Conservation (phyloP, 441 rosid species). For the Syzygium syzygioides region DNA sequence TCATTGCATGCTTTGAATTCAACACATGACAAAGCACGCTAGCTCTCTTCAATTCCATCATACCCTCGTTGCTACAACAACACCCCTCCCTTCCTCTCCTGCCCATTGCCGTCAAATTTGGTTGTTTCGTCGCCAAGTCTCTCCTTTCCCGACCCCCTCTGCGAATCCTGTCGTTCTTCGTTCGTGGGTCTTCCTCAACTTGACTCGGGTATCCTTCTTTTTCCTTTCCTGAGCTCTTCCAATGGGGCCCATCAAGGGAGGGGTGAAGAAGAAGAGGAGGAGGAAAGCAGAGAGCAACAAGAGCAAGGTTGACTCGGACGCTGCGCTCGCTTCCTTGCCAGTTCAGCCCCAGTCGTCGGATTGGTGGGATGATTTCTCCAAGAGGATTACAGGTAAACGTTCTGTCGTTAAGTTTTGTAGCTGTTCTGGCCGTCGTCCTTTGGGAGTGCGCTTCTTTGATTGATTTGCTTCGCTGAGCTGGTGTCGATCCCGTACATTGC, state of each 20-base stretch:
- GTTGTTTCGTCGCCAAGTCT: not conserved
- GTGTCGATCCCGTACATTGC: not conserved
- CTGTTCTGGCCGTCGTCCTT: not conserved
- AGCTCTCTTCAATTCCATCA: not conserved
- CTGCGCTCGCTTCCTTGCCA: slow-evolving; percentile 23
- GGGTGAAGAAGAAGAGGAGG: slow-evolving; percentile 41
- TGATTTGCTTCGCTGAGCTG: not conserved
- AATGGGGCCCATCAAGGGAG: slow-evolving; percentile 66
- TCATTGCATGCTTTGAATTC: not conserved
- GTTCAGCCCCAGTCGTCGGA: slow-evolving; percentile 18
- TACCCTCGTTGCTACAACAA: not conserved
- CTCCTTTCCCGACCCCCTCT: not conserved
- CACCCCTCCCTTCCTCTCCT: not conserved
- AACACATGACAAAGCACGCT: not conserved
- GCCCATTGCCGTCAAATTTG: not conserved
- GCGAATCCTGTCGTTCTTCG: not conserved
- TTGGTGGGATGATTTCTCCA: slow-evolving; percentile 80
- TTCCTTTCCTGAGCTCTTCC: not conserved
- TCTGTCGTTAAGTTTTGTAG: not conserved
- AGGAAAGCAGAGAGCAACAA: slow-evolving; percentile 38
- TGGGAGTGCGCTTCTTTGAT: not conserved
- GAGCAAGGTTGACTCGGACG: slow-evolving; percentile 60
- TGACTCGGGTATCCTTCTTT: not conserved
- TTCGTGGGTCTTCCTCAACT: not conserved
- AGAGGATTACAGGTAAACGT: slow-evolving; percentile 51